Base-by-base conservation (phyloP, 257 asterid species). In the Euphrasia confusa region DNA sequence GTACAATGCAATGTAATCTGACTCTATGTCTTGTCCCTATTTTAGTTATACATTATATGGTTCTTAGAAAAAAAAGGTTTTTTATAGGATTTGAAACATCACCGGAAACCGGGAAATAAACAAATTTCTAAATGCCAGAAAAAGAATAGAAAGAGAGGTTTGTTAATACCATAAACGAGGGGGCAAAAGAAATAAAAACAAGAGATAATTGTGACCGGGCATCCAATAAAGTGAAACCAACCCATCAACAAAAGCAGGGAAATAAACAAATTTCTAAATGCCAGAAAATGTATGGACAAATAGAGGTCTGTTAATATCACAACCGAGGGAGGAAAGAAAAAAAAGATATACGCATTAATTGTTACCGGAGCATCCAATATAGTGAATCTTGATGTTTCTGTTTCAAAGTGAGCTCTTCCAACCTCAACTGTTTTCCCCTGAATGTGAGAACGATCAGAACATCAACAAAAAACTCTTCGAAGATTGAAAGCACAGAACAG, bases 361-460 rank as follows among this genome's bases (percentile, higher is more conserved):
- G 32, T 70, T 84, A 92, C 97, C 79, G 99, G 99, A 50, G 97
- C 97, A 89, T 92, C 99, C 85, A 92, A 75, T 74, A 92, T 92
- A 9, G 99, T 92, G 71, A 92, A 89, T 75, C 99, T 83, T 56
- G 97, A 75, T 4, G 94, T 77, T 74, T 87, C 97, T 62, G 99
- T 92, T 86, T 89, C 97, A 74, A 92, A 92, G 72, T 85, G 95
- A n/a, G 97, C 99, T 72, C 97, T 79, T 47, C 99, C 99, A 58
- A 92, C 99, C 79, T 92, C 99, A 76, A 92, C 96, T 12, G 99
- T 92, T 83, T 75, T 92, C 14, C 99, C 99, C 99, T 89, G 53
- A 67, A 58, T 12, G 37, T 30, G 8, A 39, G 50, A 54, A 21
- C 24, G 24, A 21, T 21, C 24, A 21, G 24, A 21, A 61, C 32